These are phyloP conservation scores for Pilaira anomala DNA, from an alignment of 192 early-diverging fungal genomes.

Conservation along the genomic window DNA sequence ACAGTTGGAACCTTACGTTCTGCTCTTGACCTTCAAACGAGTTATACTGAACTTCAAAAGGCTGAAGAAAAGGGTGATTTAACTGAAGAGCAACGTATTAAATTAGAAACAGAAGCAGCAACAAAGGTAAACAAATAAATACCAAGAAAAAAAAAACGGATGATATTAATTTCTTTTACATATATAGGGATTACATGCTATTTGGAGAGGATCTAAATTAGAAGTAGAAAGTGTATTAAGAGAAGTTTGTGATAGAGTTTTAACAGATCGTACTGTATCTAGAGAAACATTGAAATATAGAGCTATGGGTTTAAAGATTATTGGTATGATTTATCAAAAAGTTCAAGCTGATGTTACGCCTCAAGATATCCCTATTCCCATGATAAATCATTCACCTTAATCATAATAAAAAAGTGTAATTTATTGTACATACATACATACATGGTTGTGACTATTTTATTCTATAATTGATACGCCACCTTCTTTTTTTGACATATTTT, in stretches of 20 bases:
- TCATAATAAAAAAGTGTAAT: no score
- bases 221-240: constrained; percentile 92
- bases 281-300: constrained; percentile 63
- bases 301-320: constrained; percentile 77
- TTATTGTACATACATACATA: no score
- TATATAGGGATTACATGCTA: constrained; percentile 77
- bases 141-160: neutral
- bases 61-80: constrained; percentile 79
- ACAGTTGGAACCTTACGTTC: constrained; percentile 89
- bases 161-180: neutral
- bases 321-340: constrained; percentile 81
- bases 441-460: neutral
- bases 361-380: constrained; percentile 16
- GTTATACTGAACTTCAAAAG: constrained; percentile 84
- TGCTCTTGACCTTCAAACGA: constrained; percentile 89
- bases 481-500: neutral
- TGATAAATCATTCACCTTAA: neutral
- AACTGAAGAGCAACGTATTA: constrained; percentile 60
- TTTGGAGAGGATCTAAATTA: constrained; percentile 91
- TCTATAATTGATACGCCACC: neutral
- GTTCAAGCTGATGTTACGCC: constrained; percentile 55
- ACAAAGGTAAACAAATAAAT: constrained; percentile 38
- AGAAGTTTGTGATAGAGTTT: constrained; percentile 85
- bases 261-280: constrained; percentile 63
- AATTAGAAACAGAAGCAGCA: constrained; percentile 65